Evolutionary conservation across 139 green algal genomes (phyloP).

Genomic region (Coelastrella sp.): DNA sequence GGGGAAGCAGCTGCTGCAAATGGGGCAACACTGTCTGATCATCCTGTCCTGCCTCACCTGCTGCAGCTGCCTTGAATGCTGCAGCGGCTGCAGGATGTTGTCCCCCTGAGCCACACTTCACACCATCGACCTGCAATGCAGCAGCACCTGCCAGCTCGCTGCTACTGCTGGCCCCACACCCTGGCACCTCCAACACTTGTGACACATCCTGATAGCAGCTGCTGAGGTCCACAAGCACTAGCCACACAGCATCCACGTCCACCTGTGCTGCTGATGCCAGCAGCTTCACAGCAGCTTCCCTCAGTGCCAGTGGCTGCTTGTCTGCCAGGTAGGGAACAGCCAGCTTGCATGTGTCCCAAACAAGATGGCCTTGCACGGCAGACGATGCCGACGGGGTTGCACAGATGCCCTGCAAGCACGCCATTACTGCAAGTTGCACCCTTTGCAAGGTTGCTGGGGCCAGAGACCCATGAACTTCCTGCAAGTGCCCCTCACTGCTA

Average conservation of each 20-base stretch:
- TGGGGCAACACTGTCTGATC: neutral
- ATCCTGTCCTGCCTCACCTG: neutral
- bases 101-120: too few species aligned
- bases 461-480: conserved; percentile 5
- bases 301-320: conserved; percentile 45
- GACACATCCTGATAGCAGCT: conserved; percentile 21
- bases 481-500: neutral
- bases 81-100: neutral
- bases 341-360: conserved; percentile 47
- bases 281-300: conserved; percentile 63
- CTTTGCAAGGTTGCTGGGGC: conserved; percentile 62
- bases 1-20: conserved; percentile 19
- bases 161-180: neutral
- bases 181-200: neutral
- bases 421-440: conserved; percentile 57
- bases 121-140: too few species aligned
- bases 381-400: neutral
- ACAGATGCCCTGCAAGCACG: conserved; percentile 56
- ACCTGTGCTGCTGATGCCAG: conserved; percentile 57
- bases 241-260: conserved; percentile 79
- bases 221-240: conserved; percentile 55
- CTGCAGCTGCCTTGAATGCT: neutral
- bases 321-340: conserved; percentile 58
- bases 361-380: conserved; percentile 45
- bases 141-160: neutral